phyloP scores from a whole-genome alignment of 257 asterid genomes.

The Lavandula angustifolia region DNA sequence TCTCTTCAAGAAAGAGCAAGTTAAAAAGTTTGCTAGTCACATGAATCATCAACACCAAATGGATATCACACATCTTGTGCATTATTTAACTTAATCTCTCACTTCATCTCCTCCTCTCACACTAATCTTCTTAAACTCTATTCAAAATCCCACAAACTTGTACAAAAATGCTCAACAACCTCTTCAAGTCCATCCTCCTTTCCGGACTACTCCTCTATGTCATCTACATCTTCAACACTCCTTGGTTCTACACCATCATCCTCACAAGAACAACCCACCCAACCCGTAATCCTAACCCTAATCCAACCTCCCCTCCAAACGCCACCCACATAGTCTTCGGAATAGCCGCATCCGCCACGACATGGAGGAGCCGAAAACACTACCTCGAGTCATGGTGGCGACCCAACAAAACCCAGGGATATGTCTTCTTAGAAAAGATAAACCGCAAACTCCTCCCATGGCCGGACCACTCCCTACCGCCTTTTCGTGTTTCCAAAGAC shows the following conservation, averaged over 20 bases:
- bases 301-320: slow-evolving; percentile 33
- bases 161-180: too few relatives aligned
- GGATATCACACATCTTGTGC: too few relatives aligned
- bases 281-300: not conserved
- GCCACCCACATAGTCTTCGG: slow-evolving; percentile 45
- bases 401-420: slow-evolving; percentile 47
- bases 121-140: too few relatives aligned
- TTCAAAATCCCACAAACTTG: too few relatives aligned
- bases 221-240: slow-evolving; percentile 26
- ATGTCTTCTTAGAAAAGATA: slow-evolving; percentile 39
- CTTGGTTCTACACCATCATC: slow-evolving; percentile 12
- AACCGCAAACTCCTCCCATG: slow-evolving; percentile 38
- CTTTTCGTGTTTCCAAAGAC: slow-evolving; percentile 33
- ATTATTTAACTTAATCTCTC: too few relatives aligned
- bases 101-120: too few relatives aligned
- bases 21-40: too few relatives aligned
- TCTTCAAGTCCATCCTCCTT: slow-evolving; percentile 20
- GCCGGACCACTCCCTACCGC: slow-evolving; percentile 38
- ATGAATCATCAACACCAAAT: too few relatives aligned
- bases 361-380: slow-evolving; percentile 36
- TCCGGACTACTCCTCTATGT: slow-evolving; percentile 27
- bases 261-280: not conserved
- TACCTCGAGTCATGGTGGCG: slow-evolving; percentile 54
- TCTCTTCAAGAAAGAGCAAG: too few relatives aligned
- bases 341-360: slow-evolving; percentile 39